Percentiles rank a stretch among this genome's conserved stretches.
These are phyloP conservation scores for Porphyrellus cyaneotinctus DNA, from an alignment of 768 basidiomycete genomes.

Conservation along the genomic window DNA sequence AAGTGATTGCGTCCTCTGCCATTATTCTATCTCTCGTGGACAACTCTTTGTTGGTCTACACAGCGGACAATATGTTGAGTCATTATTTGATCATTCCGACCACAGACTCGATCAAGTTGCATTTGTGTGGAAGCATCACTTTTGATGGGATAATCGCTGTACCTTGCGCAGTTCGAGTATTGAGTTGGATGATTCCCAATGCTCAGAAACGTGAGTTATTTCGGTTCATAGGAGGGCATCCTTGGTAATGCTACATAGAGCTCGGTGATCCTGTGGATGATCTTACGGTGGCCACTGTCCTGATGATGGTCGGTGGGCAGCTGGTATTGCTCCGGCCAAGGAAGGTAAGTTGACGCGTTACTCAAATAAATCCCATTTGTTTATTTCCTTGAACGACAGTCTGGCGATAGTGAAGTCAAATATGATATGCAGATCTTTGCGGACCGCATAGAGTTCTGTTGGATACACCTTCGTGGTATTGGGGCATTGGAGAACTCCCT, in stretches of 20 bases:
- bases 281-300: conserved; percentile 87
- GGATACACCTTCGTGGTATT: conserved; percentile 95
- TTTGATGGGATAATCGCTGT: conserved; percentile 86
- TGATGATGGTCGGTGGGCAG: conserved; percentile 93
- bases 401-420: conserved; percentile 82
- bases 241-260: conserved; percentile 45
- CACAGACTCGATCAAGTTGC: conserved; percentile 75
- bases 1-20: conserved; percentile 70
- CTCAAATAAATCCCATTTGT: background rate
- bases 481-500: conserved; percentile 93
- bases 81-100: conserved; percentile 92
- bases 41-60: conserved; percentile 92
- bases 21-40: conserved; percentile 90
- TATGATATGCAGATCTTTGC: conserved; percentile 98
- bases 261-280: conserved; percentile 93
- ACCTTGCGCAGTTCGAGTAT: conserved; percentile 77
- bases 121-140: conserved; percentile 91
- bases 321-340: conserved; percentile 85
- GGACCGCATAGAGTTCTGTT: conserved; percentile 96
- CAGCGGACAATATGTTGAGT: conserved; percentile 86
- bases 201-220: conserved; percentile 80
- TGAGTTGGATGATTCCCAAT: conserved; percentile 96
- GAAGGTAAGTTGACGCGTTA: conserved; percentile 50
- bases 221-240: background rate
- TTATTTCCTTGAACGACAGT: conserved; percentile 39